A percentile compares a stretch with the other conserved stretches of the same genome.
These are phyloP conservation scores for Cladophialophora chaetospira DNA, from an alignment of 2,329 filamentous ascomycete species.

Conservation along the genomic window DNA sequence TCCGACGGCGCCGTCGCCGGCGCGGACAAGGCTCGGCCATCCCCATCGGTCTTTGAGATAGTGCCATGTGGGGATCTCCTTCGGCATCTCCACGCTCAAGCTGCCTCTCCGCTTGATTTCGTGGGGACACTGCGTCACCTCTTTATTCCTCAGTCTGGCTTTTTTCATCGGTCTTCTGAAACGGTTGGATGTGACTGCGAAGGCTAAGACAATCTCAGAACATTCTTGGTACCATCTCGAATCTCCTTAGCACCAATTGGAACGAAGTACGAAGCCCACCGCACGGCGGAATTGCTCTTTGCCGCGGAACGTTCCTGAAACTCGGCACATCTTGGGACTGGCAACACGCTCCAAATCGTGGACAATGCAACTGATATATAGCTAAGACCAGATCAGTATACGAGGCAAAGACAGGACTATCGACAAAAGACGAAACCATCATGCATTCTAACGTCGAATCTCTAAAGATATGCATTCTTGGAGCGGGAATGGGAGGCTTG, in stretches of 20 bases:
- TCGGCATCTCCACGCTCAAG: background rate
- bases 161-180: background rate
- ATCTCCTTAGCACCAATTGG: background rate
- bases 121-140: background rate
- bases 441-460: conserved; percentile 24
- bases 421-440: background rate
- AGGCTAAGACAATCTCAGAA: background rate
- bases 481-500: conserved; percentile 74
- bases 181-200: background rate
- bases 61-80: background rate
- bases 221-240: background rate
- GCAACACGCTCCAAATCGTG: background rate
- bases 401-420: background rate
- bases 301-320: background rate
- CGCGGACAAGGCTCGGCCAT: background rate
- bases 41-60: conserved; percentile 3
- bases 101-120: background rate
- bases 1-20: background rate
- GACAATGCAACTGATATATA: background rate
- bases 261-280: background rate
- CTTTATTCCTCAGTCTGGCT: background rate
- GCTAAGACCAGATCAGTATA: background rate
- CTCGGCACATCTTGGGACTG: background rate
- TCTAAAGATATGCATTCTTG: conserved; percentile 44
- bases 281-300: conserved; percentile 3